Percentiles rank a stretch among this genome's conserved stretches.
Evolutionary conservation across 1,284 basidiomycete species (phyloP).

Genomic region (Coniferiporia sulphurascens): DNA sequence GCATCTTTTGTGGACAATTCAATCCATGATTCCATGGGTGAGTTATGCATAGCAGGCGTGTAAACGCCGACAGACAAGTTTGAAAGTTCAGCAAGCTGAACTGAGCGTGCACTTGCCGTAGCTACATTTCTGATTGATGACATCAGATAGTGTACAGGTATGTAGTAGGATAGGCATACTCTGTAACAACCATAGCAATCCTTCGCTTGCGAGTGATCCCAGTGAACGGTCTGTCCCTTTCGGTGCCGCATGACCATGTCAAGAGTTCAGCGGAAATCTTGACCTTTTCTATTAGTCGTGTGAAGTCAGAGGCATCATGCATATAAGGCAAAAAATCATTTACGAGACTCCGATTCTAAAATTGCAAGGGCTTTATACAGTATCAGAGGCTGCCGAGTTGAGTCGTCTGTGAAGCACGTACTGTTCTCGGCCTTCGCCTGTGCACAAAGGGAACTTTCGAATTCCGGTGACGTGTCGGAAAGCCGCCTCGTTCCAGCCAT

Average conservation of each 20-base stretch:
- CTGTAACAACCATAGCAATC: conserved; percentile 29
- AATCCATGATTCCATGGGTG: conserved; percentile 26
- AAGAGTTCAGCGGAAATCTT: conserved; percentile 10
- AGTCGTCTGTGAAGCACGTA: conserved; percentile 1
- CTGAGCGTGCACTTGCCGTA: conserved; percentile 7
- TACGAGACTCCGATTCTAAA: conserved; percentile 16
- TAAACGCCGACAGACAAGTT: conserved; percentile 25
- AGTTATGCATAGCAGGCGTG: conserved; percentile 14
- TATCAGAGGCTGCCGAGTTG: neutral
- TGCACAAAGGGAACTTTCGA: conserved; percentile 14
- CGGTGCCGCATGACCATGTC: conserved; percentile 12
- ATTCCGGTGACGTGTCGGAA: neutral
- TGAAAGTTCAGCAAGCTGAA: conserved; percentile 4
- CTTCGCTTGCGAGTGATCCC: conserved; percentile 17
- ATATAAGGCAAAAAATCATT: neutral
- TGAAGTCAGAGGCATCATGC: neutral
- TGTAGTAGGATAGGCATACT: conserved; percentile 25
- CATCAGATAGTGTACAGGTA: neutral
- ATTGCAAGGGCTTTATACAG: conserved; percentile 17
- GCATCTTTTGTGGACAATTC: conserved; percentile 33
- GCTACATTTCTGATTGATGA: conserved; percentile 14
- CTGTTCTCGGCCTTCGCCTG: conserved; percentile 19
- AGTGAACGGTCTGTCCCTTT: conserved; percentile 9
- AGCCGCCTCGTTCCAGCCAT: neutral
- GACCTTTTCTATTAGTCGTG: conserved; percentile 14